A percentile compares a stretch with the other conserved stretches of the same genome.
Evolutionary conservation across 2,329 filamentous ascomycete genomes (phyloP).

Genomic region (Colletotrichum karsti): DNA sequence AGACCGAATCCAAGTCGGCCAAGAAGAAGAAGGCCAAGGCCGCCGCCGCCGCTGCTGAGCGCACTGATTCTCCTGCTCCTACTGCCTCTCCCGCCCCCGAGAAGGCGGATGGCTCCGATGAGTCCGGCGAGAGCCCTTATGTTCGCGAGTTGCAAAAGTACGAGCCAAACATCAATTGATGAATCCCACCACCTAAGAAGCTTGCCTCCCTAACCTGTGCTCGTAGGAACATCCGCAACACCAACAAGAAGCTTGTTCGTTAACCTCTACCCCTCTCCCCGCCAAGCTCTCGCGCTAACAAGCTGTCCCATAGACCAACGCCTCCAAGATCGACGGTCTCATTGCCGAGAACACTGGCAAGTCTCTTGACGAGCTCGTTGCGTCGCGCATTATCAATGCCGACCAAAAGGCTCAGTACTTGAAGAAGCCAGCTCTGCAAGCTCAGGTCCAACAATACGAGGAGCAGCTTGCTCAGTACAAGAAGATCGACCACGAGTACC

Average conservation of each 20-base stretch:
- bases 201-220: slow-evolving; percentile 14
- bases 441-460: slow-evolving; percentile 74
- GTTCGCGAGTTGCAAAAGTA: slow-evolving; percentile 93
- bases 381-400: slow-evolving; percentile 77
- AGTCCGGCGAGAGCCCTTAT: slow-evolving; percentile 78
- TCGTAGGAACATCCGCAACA: slow-evolving; percentile 84
- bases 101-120: slow-evolving; percentile 63
- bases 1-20: slow-evolving; percentile 70
- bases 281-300: slow-evolving; percentile 6
- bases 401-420: slow-evolving; percentile 81
- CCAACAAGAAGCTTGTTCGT: slow-evolving; percentile 93
- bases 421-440: slow-evolving; percentile 78
- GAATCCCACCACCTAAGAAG: neutral
- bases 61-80: slow-evolving; percentile 64
- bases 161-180: slow-evolving; percentile 39
- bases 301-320: slow-evolving; percentile 62
- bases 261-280: neutral
- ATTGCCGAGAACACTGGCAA: slow-evolving; percentile 75
- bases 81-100: slow-evolving; percentile 57
- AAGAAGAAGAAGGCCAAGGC: slow-evolving; percentile 74
- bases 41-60: slow-evolving; percentile 56
- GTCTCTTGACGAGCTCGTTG: slow-evolving; percentile 77
- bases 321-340: slow-evolving; percentile 76
- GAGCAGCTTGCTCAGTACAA: slow-evolving; percentile 79
- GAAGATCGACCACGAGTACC: slow-evolving; percentile 79